Conservation (phyloP, 164 flowering plant genomes). For the Aristolochia contorta region DNA sequence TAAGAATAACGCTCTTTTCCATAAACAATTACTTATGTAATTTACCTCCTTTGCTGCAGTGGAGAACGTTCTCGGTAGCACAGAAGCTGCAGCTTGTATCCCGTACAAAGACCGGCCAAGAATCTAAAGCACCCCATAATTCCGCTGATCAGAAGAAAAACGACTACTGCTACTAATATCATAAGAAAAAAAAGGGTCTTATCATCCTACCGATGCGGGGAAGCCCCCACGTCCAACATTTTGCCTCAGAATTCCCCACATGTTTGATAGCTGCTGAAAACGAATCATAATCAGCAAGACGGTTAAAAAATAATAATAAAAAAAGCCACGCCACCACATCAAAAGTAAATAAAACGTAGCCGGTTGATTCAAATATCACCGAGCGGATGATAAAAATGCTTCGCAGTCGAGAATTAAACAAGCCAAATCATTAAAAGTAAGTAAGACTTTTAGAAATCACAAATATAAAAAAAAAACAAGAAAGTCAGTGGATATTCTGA, state of each 20-base stretch:
- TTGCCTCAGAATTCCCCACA: constrained; percentile 14
- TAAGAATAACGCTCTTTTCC: background rate
- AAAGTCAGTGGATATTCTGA: no score
- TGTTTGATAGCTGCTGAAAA: constrained; percentile 3
- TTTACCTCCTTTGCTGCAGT: constrained; percentile 13
- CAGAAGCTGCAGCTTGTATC: constrained; percentile 1
- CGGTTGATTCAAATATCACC: no score
- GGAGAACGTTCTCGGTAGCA: constrained; percentile 9
- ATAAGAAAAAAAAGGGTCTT: background rate
- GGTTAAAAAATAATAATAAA: background rate
- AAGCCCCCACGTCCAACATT: constrained; percentile 8
- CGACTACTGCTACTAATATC: background rate
- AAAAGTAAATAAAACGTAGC: no score
- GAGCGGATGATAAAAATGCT: no score
- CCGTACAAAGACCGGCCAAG: constrained; percentile 7
- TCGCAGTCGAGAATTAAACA: no score
- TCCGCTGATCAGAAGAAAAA: background rate
- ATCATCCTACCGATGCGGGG: constrained; percentile 8
- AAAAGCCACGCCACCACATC: no score
- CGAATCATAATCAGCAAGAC: background rate
- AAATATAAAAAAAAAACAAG: no score
- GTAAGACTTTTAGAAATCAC: no score
- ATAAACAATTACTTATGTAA: background rate
- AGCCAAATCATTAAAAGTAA: no score
- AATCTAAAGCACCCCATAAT: background rate